These are phyloP conservation scores for Phytophthora vignae DNA, from an alignment of 352 stramenopile species.

Conservation along the genomic window DNA sequence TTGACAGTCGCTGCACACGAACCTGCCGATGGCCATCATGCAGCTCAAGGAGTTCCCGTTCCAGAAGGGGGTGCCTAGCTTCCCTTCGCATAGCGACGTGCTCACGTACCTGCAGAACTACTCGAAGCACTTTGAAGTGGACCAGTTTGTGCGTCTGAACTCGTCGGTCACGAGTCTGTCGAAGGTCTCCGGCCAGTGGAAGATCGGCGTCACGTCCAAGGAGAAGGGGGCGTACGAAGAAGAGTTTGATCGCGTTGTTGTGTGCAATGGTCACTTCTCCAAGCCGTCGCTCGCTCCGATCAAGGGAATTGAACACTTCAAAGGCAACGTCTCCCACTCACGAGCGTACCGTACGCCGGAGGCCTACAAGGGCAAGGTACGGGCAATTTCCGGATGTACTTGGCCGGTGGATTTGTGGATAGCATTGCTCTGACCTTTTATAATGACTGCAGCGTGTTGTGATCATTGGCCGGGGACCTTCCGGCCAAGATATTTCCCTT, in stretches of 20 bases:
- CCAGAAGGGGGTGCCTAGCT: slow-evolving; percentile 56
- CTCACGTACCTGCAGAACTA: slow-evolving; percentile 80
- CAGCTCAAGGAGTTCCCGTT: slow-evolving; percentile 78
- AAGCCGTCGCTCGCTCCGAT: slow-evolving; percentile 57
- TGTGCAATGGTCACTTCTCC: slow-evolving; percentile 86
- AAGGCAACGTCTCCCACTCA: slow-evolving; percentile 54
- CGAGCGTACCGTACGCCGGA: slow-evolving; percentile 62
- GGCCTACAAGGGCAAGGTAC: slow-evolving; percentile 54
- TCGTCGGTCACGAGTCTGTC: slow-evolving; percentile 58
- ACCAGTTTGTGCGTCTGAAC: slow-evolving; percentile 56
- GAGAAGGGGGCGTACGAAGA: slow-evolving; percentile 65
- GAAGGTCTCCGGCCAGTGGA: slow-evolving; percentile 51
- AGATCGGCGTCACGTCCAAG: slow-evolving; percentile 45
- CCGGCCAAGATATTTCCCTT: slow-evolving; percentile 82
- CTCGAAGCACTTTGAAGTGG: slow-evolving; percentile 59
- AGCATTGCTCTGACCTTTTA: slow-evolving; percentile 4
- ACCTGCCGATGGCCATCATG: slow-evolving; percentile 84
- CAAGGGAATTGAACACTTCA: slow-evolving; percentile 61
- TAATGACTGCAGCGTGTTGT: slow-evolving; percentile 50
- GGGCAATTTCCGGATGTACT: background rate
- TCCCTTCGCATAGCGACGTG: slow-evolving; percentile 69
- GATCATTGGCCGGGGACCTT: slow-evolving; percentile 72
- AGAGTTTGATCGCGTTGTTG: slow-evolving; percentile 72
- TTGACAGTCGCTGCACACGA: slow-evolving; percentile 77
- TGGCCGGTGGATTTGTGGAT: background rate